Evolutionary conservation across 1,284 basidiomycete species (phyloP).

Genomic region (Cutaneotrichosporon sp.): DNA sequence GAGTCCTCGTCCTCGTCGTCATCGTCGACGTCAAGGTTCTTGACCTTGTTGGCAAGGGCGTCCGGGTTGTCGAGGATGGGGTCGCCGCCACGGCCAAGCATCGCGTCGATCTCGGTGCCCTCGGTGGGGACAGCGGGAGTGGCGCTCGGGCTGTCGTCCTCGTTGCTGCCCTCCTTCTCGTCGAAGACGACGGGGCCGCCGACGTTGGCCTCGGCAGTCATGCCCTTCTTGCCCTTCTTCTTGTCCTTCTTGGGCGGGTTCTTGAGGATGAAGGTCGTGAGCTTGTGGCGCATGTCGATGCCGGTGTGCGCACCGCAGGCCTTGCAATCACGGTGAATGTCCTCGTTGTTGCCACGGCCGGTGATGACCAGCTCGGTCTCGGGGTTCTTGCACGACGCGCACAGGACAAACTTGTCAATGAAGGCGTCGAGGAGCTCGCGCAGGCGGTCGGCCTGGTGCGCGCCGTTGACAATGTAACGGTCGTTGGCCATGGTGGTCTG

Average conservation of each 20-base stretch:
- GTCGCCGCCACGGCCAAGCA: conserved; percentile 37
- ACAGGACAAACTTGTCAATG: conserved; percentile 98
- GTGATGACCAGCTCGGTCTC: conserved; percentile 95
- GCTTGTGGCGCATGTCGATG: conserved; percentile 96
- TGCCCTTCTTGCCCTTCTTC: conserved; percentile 61
- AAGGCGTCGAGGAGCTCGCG: conserved; percentile 95
- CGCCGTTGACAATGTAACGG: conserved; percentile 98
- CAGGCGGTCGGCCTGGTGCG: conserved; percentile 87
- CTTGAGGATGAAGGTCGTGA: conserved; percentile 95
- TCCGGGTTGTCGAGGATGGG: conserved; percentile 44
- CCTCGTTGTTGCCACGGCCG: conserved; percentile 66
- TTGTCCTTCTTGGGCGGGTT: conserved; percentile 82
- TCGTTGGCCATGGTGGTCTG: conserved; percentile 96
- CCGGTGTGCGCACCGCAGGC: conserved; percentile 91
- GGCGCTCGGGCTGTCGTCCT: conserved; percentile 21
- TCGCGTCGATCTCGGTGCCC: conserved; percentile 47
- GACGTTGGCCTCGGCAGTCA: conserved; percentile 51
- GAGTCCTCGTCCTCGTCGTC: conserved; percentile 85
- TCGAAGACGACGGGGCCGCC: conserved; percentile 50
- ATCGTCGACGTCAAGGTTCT: conserved; percentile 72
- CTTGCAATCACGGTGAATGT: conserved; percentile 96
- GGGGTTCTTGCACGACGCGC: conserved; percentile 97
- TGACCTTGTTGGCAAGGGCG: conserved; percentile 75
- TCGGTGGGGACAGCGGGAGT: conserved; percentile 36
- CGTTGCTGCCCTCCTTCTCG: conserved; percentile 37